These are phyloP conservation scores for Mesostigma viride DNA, from an alignment of 139 green algal genomes.

Conservation along the genomic window DNA sequence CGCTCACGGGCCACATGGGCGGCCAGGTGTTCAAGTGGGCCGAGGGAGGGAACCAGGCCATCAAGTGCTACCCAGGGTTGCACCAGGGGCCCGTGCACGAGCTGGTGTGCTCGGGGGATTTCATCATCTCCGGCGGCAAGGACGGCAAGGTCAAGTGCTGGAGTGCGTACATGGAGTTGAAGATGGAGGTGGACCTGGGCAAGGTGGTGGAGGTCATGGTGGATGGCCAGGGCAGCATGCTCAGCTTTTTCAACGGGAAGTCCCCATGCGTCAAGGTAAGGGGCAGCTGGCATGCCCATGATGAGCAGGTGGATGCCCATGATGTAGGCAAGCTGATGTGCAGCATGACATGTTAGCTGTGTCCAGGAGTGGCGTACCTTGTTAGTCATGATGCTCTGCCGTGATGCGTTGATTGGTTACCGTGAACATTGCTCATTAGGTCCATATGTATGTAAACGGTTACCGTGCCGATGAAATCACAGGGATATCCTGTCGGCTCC, in stretches of 20 bases:
- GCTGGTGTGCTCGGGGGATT: slow-evolving; percentile 18
- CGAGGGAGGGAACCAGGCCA: slow-evolving; percentile 13
- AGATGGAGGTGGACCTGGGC: slow-evolving; percentile 21
- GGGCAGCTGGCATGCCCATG: too few species aligned
- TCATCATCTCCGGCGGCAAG: slow-evolving; percentile 21
- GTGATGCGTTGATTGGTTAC: too few species aligned
- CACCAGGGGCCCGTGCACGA: slow-evolving; percentile 30
- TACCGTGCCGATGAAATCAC: too few species aligned
- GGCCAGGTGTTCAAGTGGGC: slow-evolving; percentile 22
- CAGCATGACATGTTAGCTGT: too few species aligned
- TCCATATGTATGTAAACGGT: too few species aligned
- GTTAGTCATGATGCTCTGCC: too few species aligned
- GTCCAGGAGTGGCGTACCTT: too few species aligned
- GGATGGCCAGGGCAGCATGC: slow-evolving; percentile 13
- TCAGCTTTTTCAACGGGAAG: slow-evolving; percentile 15
- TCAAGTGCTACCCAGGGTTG: slow-evolving; percentile 14
- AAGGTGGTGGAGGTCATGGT: slow-evolving; percentile 15
- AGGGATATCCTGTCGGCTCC: too few species aligned
- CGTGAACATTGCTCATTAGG: too few species aligned
- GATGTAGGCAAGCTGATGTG: too few species aligned
- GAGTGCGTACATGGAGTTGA: slow-evolving; percentile 18
- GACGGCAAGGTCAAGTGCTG: slow-evolving; percentile 30
- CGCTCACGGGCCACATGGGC: slow-evolving; percentile 19
- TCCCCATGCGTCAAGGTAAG: slow-evolving; percentile 20
- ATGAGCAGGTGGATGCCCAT: too few species aligned